phyloP scores from a whole-genome alignment of 192 early-diverging fungal genomes.

The Cetraspora pellucida region DNA sequence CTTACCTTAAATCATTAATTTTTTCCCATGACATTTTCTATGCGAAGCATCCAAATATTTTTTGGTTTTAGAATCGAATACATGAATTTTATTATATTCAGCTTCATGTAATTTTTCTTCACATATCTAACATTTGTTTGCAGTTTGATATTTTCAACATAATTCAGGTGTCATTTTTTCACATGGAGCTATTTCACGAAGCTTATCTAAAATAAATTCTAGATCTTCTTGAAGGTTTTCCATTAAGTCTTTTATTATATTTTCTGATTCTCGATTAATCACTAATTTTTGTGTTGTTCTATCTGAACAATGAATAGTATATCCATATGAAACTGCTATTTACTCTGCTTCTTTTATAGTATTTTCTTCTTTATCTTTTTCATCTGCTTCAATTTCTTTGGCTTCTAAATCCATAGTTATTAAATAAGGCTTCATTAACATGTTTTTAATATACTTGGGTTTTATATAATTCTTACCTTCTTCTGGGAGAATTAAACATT shows the following conservation, averaged over 20 bases:
- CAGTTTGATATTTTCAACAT: conserved; percentile 12
- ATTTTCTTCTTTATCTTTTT: conserved; percentile 27
- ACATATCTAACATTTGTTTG: conserved; percentile 12
- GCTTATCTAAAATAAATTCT: conserved; percentile 25
- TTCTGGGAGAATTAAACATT: conserved; percentile 1
- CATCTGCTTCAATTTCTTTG: neutral
- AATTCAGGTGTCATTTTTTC: conserved; percentile 26
- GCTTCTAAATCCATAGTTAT: conserved; percentile 24
- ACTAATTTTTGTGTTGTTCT: conserved; percentile 15
- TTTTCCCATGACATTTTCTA: conserved; percentile 18
- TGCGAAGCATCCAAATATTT: conserved; percentile 24
- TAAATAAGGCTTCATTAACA: conserved; percentile 25
- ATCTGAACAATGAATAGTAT: conserved; percentile 31
- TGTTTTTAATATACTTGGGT: conserved; percentile 29
- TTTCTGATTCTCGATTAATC: conserved; percentile 23
- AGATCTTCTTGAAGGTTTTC: conserved; percentile 27
- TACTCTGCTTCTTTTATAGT: conserved; percentile 25
- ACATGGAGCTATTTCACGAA: neutral
- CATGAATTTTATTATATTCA: conserved; percentile 24
- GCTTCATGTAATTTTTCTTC: conserved; percentile 28
- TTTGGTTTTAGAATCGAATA: conserved; percentile 22
- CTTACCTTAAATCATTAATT: conserved; percentile 8
- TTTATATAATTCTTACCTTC: conserved; percentile 18
- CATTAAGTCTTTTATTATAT: conserved; percentile 28
- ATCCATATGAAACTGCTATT: conserved; percentile 27